phyloP scores from a whole-genome alignment of 805 yeast genomes.

The Candida chilensis region DNA sequence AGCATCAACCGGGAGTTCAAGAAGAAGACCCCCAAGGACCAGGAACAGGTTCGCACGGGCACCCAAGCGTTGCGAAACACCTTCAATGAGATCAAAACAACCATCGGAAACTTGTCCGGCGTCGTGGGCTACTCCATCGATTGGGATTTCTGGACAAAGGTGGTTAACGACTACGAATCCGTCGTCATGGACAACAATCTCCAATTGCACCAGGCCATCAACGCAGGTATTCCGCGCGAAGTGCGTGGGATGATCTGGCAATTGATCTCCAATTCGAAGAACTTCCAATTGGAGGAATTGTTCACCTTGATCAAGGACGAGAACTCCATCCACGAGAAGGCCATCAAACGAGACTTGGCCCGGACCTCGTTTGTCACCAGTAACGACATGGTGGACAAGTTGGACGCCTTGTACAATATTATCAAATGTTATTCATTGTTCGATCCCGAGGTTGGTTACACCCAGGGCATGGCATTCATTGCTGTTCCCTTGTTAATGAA shows the following conservation, averaged over 20 bases:
- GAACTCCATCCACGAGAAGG: constrained; percentile 57
- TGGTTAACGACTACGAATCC: constrained; percentile 66
- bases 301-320: constrained; percentile 40
- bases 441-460: constrained; percentile 93
- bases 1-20: constrained; percentile 44
- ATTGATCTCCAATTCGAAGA: constrained; percentile 71
- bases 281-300: constrained; percentile 49
- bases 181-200: constrained; percentile 57
- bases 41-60: constrained; percentile 41
- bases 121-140: constrained; percentile 35
- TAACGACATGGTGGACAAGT: constrained; percentile 42
- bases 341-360: constrained; percentile 72
- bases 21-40: constrained; percentile 39
- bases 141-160: constrained; percentile 85
- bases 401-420: constrained; percentile 60
- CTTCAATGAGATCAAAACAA: constrained; percentile 38
- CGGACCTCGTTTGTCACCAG: constrained; percentile 76
- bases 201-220: constrained; percentile 50
- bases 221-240: constrained; percentile 76
- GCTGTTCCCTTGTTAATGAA: constrained; percentile 78
- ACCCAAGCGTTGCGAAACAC: constrained; percentile 28
- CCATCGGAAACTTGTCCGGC: constrained; percentile 30
- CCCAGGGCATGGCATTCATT: constrained; percentile 96
- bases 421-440: constrained; percentile 77
- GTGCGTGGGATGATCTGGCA: constrained; percentile 93